Evolutionary conservation across 805 yeast genomes (phyloP).

Genomic region (Saturnispora besseyi): DNA sequence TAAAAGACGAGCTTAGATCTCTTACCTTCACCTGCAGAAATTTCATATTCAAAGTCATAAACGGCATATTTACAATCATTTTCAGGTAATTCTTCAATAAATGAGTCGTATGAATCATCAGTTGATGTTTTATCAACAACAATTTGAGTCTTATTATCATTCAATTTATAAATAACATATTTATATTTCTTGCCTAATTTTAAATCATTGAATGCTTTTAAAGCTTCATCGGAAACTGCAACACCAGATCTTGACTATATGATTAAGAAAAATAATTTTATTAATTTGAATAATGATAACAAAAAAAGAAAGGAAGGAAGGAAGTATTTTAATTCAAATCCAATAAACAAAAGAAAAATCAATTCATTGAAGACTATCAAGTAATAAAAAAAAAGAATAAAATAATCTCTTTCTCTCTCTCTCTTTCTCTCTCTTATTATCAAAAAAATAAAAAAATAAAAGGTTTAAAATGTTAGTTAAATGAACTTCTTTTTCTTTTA

Average conservation of each 20-base stretch:
- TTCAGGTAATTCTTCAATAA: conserved; percentile 86
- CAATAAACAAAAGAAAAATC: no score
- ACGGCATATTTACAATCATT: conserved; percentile 94
- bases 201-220: conserved; percentile 89
- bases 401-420: no score
- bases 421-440: no score
- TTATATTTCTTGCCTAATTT: conserved; percentile 88
- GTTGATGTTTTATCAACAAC: conserved; percentile 77
- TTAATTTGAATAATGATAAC: background rate
- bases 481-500: background rate
- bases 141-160: conserved; percentile 82
- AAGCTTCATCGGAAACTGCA: conserved; percentile 77
- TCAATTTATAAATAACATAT: conserved; percentile 73
- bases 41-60: conserved; percentile 93
- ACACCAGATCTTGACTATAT: conserved; percentile 38
- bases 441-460: no score
- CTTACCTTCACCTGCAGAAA: conserved; percentile 87
- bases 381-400: no score
- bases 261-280: background rate
- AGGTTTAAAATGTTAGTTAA: background rate
- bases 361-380: no score
- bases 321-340: no score
- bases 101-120: conserved; percentile 70
- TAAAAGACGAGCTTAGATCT: conserved; percentile 59
- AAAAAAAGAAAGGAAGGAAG: no score